phyloP scores from a whole-genome alignment of 2,329 filamentous ascomycete species.

The Anisogramma anomala region DNA sequence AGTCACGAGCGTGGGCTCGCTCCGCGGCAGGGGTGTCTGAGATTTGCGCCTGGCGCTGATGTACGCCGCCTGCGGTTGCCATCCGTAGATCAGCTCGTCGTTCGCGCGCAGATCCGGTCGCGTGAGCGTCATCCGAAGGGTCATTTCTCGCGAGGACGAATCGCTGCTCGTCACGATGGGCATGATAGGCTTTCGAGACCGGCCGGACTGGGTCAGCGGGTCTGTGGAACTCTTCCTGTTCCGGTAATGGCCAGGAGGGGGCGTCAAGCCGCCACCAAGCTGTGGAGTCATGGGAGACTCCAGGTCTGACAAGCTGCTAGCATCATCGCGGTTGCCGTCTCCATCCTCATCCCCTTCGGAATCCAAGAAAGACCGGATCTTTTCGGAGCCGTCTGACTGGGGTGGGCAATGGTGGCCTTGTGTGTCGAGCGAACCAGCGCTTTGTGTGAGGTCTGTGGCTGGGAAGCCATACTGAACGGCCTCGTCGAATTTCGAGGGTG shows the following conservation, averaged over 20 bases:
- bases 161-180: constrained; percentile 23
- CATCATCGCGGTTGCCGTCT: constrained; percentile 35
- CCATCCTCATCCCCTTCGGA: constrained; percentile 4
- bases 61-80: constrained; percentile 37
- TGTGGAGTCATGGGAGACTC: constrained; percentile 50
- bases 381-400: constrained; percentile 29
- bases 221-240: constrained; percentile 21
- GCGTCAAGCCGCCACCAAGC: constrained; percentile 26
- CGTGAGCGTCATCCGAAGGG: constrained; percentile 88
- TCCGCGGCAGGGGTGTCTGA: constrained; percentile 25
- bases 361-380: constrained; percentile 44
- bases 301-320: constrained; percentile 42
- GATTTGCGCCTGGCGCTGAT: constrained; percentile 32
- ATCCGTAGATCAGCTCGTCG: constrained; percentile 61
- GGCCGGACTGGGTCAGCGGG: constrained; percentile 14
- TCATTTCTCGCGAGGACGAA: constrained; percentile 70
- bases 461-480: constrained; percentile 90
- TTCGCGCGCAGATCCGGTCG: constrained; percentile 71
- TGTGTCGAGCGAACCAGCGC: constrained; percentile 20
- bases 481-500: constrained; percentile 91
- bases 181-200: neutral
- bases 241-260: constrained; percentile 17
- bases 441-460: constrained; percentile 35
- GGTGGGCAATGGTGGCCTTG: constrained; percentile 21
- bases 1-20: constrained; percentile 18